Base-by-base conservation (phyloP, 164 flowering plant genomes). In the Liquidambar formosana region DNA sequence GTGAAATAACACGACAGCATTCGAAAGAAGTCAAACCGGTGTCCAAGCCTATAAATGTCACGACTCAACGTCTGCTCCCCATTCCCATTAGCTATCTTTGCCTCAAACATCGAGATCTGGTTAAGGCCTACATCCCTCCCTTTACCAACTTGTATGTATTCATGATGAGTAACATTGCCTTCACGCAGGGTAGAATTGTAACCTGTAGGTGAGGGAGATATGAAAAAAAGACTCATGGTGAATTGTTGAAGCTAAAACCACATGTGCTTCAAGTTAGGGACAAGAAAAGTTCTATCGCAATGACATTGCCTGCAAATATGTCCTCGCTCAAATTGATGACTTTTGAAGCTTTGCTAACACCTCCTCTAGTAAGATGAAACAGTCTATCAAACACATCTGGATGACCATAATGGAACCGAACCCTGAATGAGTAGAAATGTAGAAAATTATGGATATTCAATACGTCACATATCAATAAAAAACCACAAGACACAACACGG, bases 121-220 rank as follows among this genome's bases (percentile, higher is more conserved):
- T 87, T 85, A 23, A 87, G 86, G 13, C 92, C 92, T 54, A 87
- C 92, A 68, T 87, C 92, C 67, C 92, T 77, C 25, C 92, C 92
- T 73, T 87, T 87, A 61, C 92, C 92, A 49, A 87, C 92, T 77
- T 87, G 92, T 44, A 87, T 87, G 66, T 87, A 85, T 67, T 87
- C 92, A 64, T 85, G 91, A 78, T 85, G 89, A 72, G 92, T 85
- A 13, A 87, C 84, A 70, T 73, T 84, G 26, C 89, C 92, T 67
- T 82, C 92, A 44, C 92, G 89, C 28, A 87, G 67, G n/a, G 89
- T 87, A 56, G 92, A 87, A 70, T 87, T 87, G 70, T 84, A 81
- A 76, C 92, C 92, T 85, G 79, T 53, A 61, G 21, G 27, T 25
- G 25, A 58, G 0, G 26, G 19, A 54, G 15, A 33, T 10, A 47